These are phyloP conservation scores for Friedmanniomyces endolithicus DNA, from an alignment of 495 filamentous ascomycete genomes.

Conservation along the genomic window DNA sequence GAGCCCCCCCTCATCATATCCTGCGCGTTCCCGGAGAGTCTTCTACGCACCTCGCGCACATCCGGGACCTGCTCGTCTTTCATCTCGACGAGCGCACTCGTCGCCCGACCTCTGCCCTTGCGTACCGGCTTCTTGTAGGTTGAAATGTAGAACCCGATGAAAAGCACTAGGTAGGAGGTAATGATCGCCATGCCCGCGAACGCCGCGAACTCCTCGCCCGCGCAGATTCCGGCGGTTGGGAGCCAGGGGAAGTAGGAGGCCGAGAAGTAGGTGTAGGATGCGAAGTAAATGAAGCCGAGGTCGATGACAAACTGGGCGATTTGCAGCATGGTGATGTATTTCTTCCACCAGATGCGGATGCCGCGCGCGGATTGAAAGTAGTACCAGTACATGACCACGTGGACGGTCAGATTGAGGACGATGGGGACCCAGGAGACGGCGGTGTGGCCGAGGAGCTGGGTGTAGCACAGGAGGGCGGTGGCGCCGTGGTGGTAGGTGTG, in stretches of 20 bases:
- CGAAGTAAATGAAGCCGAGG: conserved; percentile 43
- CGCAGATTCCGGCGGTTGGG: conserved; percentile 72
- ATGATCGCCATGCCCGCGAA: conserved; percentile 86
- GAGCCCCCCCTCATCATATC: neutral
- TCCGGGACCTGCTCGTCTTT: conserved; percentile 36
- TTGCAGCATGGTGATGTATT: conserved; percentile 78
- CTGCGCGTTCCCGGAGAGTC: conserved; percentile 14
- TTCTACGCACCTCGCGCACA: conserved; percentile 27
- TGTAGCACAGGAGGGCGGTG: conserved; percentile 75
- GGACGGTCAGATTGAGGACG: conserved; percentile 62
- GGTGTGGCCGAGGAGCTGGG: conserved; percentile 67
- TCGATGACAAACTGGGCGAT: conserved; percentile 75
- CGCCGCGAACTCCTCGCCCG: conserved; percentile 94
- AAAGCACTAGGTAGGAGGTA: conserved; percentile 86
- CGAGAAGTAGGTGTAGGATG: conserved; percentile 42
- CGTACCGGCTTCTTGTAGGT: conserved; percentile 72
- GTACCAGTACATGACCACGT: conserved; percentile 60
- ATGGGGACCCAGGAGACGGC: conserved; percentile 69
- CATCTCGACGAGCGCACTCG: conserved; percentile 33
- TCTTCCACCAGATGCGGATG: conserved; percentile 79
- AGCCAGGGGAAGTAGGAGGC: conserved; percentile 79
- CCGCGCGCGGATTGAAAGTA: conserved; percentile 80
- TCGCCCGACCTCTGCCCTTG: conserved; percentile 30
- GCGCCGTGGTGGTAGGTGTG: conserved; percentile 81
- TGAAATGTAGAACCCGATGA: conserved; percentile 97